A percentile compares a stretch with the other conserved stretches of the same genome.
phyloP scores from a whole-genome alignment of 129 eudicot species.

The Tanacetum coccineum region DNA sequence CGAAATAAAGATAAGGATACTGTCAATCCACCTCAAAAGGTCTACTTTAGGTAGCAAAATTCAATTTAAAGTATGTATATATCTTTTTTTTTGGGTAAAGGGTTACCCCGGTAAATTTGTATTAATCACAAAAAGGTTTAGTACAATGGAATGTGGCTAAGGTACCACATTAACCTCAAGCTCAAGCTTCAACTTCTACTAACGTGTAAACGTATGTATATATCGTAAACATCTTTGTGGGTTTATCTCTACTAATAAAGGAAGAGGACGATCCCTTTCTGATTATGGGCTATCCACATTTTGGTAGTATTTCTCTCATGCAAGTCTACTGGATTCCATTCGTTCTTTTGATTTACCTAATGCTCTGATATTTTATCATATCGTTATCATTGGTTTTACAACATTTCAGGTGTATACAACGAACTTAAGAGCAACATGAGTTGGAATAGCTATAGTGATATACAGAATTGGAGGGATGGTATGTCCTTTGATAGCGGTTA shows the following conservation, averaged over 20 bases:
- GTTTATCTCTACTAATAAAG: background rate
- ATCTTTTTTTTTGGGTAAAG: too few relatives aligned
- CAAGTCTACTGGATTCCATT: background rate
- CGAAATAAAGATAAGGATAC: background rate
- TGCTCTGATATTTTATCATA: background rate
- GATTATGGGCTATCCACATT: background rate
- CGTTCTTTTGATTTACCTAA: background rate
- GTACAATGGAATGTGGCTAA: too few relatives aligned
- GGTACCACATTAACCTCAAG: too few relatives aligned
- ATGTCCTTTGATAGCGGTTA: constrained; percentile 72
- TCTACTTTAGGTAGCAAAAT: constrained; percentile 39
- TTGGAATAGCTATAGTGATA: constrained; percentile 56
- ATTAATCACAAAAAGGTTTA: too few relatives aligned
- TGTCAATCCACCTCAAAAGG: constrained; percentile 30
- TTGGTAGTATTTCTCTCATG: background rate
- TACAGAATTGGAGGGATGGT: constrained; percentile 78
- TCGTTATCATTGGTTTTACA: background rate
- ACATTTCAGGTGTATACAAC: constrained; percentile 61
- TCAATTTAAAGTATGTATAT: too few relatives aligned
- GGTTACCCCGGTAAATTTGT: too few relatives aligned
- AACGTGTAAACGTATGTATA: constrained; percentile 9
- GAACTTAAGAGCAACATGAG: constrained; percentile 53
- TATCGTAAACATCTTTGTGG: background rate
- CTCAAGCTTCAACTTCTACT: too few relatives aligned
- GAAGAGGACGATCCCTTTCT: background rate